phyloP scores from a whole-genome alignment of 148 eudicot species.

The Gaultheria prostrata region DNA sequence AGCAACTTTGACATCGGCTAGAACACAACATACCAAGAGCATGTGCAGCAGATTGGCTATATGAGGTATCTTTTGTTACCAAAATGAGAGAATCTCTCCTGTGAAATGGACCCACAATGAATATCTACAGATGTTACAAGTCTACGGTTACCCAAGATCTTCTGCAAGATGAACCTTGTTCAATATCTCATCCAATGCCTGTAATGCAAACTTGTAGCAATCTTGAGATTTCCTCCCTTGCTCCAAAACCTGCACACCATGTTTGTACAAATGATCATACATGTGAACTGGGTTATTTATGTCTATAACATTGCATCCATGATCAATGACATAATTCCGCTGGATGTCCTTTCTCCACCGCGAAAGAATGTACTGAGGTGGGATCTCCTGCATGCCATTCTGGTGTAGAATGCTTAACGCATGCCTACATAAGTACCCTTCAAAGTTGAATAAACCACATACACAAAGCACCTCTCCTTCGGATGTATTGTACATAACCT shows the following conservation, averaged over 20 bases:
- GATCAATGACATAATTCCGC: slow-evolving; percentile 18
- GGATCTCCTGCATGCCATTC: slow-evolving; percentile 32
- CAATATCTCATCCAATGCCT: slow-evolving; percentile 29
- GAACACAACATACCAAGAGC: not conserved
- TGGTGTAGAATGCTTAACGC: slow-evolving; percentile 26
- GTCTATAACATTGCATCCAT: slow-evolving; percentile 23
- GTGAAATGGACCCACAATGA: not conserved
- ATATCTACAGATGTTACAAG: not conserved
- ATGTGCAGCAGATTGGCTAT: no score
- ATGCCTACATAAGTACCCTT: slow-evolving; percentile 38
- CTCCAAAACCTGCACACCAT: slow-evolving; percentile 30
- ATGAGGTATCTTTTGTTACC: no score
- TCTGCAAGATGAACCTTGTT: slow-evolving; percentile 23
- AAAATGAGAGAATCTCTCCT: no score
- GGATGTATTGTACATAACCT: slow-evolving; percentile 27
- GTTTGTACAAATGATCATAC: slow-evolving; percentile 32
- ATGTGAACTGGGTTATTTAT: slow-evolving; percentile 30
- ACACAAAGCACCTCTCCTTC: slow-evolving; percentile 29
- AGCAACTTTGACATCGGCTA: not conserved
- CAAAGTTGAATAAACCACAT: slow-evolving; percentile 36
- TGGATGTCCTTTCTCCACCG: slow-evolving; percentile 39
- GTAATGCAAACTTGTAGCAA: slow-evolving; percentile 23
- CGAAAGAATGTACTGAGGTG: slow-evolving; percentile 35
- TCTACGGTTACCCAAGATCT: slow-evolving; percentile 15
- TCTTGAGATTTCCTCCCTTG: slow-evolving; percentile 31